These are phyloP conservation scores for Syzygium oleosum DNA, from an alignment of 345 rosid species.

Conservation along the genomic window DNA sequence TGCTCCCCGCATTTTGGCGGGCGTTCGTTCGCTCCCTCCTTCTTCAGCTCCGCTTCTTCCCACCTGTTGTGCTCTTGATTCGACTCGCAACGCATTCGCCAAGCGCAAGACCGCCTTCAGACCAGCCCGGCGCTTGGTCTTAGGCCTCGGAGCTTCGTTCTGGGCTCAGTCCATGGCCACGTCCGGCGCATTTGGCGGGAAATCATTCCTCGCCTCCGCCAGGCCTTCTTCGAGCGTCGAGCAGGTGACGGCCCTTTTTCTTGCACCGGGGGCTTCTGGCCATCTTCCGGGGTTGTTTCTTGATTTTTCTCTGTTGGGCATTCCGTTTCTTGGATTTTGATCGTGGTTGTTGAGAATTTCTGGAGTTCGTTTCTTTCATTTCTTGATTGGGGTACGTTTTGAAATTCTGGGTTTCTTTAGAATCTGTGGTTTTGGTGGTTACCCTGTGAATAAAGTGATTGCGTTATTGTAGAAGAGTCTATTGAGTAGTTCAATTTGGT, in stretches of 20 bases:
- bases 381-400: background rate
- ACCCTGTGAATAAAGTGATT: background rate
- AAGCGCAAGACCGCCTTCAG: conserved; percentile 3
- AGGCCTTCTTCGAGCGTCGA: conserved; percentile 51
- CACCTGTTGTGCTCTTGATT: background rate
- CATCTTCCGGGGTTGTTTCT: background rate
- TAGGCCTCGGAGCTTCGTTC: conserved; percentile 55
- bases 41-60: conserved; percentile 17
- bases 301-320: background rate
- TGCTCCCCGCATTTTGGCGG: conserved; percentile 13
- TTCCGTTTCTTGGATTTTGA: background rate
- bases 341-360: background rate
- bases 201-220: conserved; percentile 63
- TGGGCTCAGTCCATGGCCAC: conserved; percentile 46
- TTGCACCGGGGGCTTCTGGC: background rate
- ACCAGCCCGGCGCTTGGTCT: conserved; percentile 42
- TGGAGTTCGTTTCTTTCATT: background rate
- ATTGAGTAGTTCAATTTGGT: background rate
- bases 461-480: background rate
- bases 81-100: background rate
- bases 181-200: conserved; percentile 30
- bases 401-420: background rate
- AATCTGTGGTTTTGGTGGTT: background rate
- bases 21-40: background rate
- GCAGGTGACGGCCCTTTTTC: conserved; percentile 35